Evolutionary conservation across 768 basidiomycete genomes (phyloP), one percentile per base, ranked within the genome.

Genomic region (Gyrodon lividus): DNA sequence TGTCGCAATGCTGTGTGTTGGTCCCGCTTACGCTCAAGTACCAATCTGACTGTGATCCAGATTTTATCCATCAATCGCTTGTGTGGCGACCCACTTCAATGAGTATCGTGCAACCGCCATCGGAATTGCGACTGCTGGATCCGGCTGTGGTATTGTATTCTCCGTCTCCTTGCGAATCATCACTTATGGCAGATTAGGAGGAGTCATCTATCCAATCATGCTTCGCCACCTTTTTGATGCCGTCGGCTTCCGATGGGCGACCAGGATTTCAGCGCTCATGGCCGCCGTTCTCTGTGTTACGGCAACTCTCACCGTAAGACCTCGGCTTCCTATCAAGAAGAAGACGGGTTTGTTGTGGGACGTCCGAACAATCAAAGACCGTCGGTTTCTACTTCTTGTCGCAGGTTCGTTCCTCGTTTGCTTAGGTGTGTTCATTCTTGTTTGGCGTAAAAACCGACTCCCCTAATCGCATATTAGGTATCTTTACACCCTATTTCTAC

Each of bases 401-500:
- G 55, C 60, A 16, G 85, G 84, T 5, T 81, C 82, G 58, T 74
- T 76, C 50, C 72, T 86, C 28, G 78, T 83, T 14, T 81, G 82
- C 13, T 69, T 87, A 28, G 85, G 86, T 86, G 55, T 39, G 80
- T 59, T 38, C 42, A 38, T 35, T 39, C 46, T 20, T 52, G 24
- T 16, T 45, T 17, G 12, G n/a, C 10, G 10, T 52, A 5, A 23
- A 55, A 24, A 40, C n/a, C 26, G 12, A n/a, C 17, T 34, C 40
- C 22, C 34, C 45, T 55, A 24, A 51, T 20, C 45, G 38, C 50
- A 40, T 30, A 40, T 13, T 57, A 88, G 87, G 86, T 23, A 69
- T 87, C 4, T 89, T 86, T 68, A 83, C 81, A 20, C 87, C 87
- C 6, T 83, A 80, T 64, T 84, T 87, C 62, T 89, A 82, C 70